A percentile compares a stretch with the other conserved stretches of the same genome.
These are phyloP conservation scores for Wallacemonas sp. DNA, from an alignment of 208 protist species.

Conservation along the genomic window DNA sequence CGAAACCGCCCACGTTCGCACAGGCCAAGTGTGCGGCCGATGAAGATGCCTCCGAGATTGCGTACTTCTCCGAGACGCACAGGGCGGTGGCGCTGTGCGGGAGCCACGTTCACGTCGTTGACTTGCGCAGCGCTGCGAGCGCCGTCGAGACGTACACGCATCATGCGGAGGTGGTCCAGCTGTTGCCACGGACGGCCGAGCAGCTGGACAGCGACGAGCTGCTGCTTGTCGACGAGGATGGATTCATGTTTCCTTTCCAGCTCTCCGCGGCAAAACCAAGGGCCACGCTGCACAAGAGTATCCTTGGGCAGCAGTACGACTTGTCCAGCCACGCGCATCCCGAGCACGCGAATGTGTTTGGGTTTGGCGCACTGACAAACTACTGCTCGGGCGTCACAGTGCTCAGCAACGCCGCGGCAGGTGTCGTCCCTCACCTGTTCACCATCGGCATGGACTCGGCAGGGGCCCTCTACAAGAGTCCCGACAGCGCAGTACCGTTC, in stretches of 20 bases:
- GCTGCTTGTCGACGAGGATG: slow-evolving; percentile 67
- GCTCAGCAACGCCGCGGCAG: slow-evolving; percentile 10
- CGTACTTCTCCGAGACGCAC: slow-evolving; percentile 43
- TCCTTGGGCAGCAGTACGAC: slow-evolving; percentile 37
- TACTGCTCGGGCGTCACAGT: slow-evolving; percentile 40
- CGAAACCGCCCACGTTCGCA: slow-evolving; percentile 10
- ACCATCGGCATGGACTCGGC: slow-evolving; percentile 69
- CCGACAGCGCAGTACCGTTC: slow-evolving; percentile 15
- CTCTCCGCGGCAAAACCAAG: slow-evolving; percentile 20
- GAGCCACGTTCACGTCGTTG: slow-evolving; percentile 37
- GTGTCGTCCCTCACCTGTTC: slow-evolving; percentile 25
- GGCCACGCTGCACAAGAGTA: slow-evolving; percentile 26
- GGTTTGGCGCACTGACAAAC: slow-evolving; percentile 56
- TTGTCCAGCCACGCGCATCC: slow-evolving; percentile 14
- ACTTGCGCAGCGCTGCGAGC: slow-evolving; percentile 36
- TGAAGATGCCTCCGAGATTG: slow-evolving; percentile 49
- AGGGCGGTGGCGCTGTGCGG: slow-evolving; percentile 52
- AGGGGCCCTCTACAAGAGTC: slow-evolving; percentile 42
- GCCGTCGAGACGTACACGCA: slow-evolving; percentile 36
- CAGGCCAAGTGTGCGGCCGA: background rate
- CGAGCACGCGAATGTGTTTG: background rate
- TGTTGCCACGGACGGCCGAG: slow-evolving; percentile 23
- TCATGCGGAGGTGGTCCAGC: slow-evolving; percentile 39
- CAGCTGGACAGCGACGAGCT: slow-evolving; percentile 21
- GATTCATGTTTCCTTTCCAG: slow-evolving; percentile 52